phyloP scores from a whole-genome alignment of 164 flowering plant genomes.

The Cinnamomum micranthum region DNA sequence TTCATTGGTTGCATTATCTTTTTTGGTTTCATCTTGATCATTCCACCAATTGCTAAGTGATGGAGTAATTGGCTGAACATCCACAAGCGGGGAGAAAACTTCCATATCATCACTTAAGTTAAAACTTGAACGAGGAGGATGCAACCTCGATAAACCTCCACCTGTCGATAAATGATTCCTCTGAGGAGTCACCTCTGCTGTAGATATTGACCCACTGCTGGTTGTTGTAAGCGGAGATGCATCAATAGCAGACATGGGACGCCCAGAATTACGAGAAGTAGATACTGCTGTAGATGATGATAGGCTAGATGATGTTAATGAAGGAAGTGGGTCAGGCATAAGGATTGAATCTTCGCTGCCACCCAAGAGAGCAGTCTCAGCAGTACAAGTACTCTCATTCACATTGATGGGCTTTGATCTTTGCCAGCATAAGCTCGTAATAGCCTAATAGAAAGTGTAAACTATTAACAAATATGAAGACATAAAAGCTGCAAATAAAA shows the following conservation, averaged over 20 bases:
- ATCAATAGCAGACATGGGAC: slow-evolving; percentile 38
- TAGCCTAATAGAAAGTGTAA: slow-evolving; percentile 55
- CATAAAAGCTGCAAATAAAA: background rate
- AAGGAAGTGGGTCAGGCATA: slow-evolving; percentile 99
- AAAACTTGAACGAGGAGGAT: slow-evolving; percentile 57
- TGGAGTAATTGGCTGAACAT: slow-evolving; percentile 89
- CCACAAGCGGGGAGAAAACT: slow-evolving; percentile 94
- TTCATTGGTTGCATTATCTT: slow-evolving; percentile 44
- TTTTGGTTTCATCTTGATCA: slow-evolving; percentile 48
- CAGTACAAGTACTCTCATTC: slow-evolving; percentile 67
- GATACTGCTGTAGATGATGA: slow-evolving; percentile 37
- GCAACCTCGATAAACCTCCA: slow-evolving; percentile 62
- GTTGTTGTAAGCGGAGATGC: slow-evolving; percentile 36
- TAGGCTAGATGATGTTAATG: slow-evolving; percentile 50
- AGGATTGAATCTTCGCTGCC: slow-evolving; percentile 87
- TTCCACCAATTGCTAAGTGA: slow-evolving; percentile 74
- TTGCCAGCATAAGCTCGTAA: slow-evolving; percentile 96
- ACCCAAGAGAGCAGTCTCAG: slow-evolving; percentile 85
- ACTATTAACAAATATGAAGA: slow-evolving; percentile 14
- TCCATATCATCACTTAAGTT: slow-evolving; percentile 96
- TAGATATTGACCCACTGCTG: slow-evolving; percentile 34
- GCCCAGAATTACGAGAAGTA: slow-evolving; percentile 47
- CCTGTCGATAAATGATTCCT: slow-evolving; percentile 54
- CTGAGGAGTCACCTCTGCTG: slow-evolving; percentile 71
- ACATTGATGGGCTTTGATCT: slow-evolving; percentile 81